Conservation (phyloP, 2,329 filamentous ascomycete genomes). For the Graphilbum sp. region DNA sequence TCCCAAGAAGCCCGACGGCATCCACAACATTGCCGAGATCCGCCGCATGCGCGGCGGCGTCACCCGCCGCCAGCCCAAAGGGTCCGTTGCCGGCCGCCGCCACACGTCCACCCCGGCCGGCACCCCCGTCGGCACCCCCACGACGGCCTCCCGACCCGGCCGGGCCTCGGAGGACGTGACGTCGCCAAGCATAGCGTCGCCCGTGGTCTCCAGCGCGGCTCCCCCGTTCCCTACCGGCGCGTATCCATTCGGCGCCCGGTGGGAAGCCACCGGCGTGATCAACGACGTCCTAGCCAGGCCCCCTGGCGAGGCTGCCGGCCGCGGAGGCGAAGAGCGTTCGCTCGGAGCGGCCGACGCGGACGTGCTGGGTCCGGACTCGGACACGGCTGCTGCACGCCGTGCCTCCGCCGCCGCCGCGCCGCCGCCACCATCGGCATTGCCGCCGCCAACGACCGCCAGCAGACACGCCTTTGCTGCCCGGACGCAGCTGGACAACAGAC, state of each 20-base stretch:
- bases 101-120: slow-evolving; percentile 43
- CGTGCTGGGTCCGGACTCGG: background rate
- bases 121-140: no score
- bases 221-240: slow-evolving; percentile 27
- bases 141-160: no score
- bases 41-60: slow-evolving; percentile 68
- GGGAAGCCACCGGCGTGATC: slow-evolving; percentile 65
- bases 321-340: background rate
- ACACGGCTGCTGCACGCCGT: background rate
- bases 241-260: slow-evolving; percentile 35
- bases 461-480: slow-evolving; percentile 35
- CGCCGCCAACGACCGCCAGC: slow-evolving; percentile 14
- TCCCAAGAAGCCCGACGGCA: slow-evolving; percentile 68
- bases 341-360: slow-evolving; percentile 5
- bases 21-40: slow-evolving; percentile 85
- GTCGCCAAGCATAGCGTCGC: slow-evolving; percentile 13
- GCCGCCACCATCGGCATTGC: no score
- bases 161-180: slow-evolving; percentile 23
- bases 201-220: slow-evolving; percentile 23
- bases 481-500: slow-evolving; percentile 45
- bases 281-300: slow-evolving; percentile 48
- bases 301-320: slow-evolving; percentile 22
- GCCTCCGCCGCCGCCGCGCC: background rate
- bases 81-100: slow-evolving; percentile 36
- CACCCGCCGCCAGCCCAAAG: slow-evolving; percentile 68